Evolutionary conservation across 192 early-diverging fungal genomes (phyloP), one percentile per base, ranked within the genome.

Genomic region (Spizellomyces punctatus): DNA sequence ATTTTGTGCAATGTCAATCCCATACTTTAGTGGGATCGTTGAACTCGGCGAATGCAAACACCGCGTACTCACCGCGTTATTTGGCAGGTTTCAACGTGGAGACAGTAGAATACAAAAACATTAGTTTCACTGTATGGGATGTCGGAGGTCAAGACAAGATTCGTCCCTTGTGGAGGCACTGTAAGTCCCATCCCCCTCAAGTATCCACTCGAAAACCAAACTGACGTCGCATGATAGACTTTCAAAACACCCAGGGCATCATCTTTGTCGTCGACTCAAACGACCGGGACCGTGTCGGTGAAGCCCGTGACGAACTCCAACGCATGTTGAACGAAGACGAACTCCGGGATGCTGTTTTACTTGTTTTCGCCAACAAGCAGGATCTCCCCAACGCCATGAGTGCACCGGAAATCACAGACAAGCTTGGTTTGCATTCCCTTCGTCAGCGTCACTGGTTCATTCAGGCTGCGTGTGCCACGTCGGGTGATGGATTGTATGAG

Each of bases 331-430:
- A 92, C 82, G 96, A 97, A 83, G 93, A 95, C 79, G 95, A 97
- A 82, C 90, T 98, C 63, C 91, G 91, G 79, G 90, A 93, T 69
- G 95, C 93, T 43, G 82, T 91, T 66, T 83, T 99, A 56, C 75
- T 99, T 54, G 93, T 99, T 27, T 95, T 98, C 84, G 95, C 96
- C 82, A 99, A 99, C 90, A 99, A 99, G 88, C 97, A 99, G 81
- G 97, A 99, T 89, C 82, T 96, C 71, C 94, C 94, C 71, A 94
- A 94, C 82, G 94, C 96, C 76, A 95, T 98, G 93, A 91, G 86
- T 76, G 91, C 92, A 69, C 87, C 90, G 63, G 94, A 97, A 81
- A 93, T 98, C 78, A 94, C 91, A 58, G 95, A 97, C 75, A 92
- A 94, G 85, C 90, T 98, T 52, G 91, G 94, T 46, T 89, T 97